Evolutionary conservation across 768 basidiomycete genomes (phyloP), one percentile per base, ranked within the genome.

Genomic region (Rubroboletus pulcherrimus): DNA sequence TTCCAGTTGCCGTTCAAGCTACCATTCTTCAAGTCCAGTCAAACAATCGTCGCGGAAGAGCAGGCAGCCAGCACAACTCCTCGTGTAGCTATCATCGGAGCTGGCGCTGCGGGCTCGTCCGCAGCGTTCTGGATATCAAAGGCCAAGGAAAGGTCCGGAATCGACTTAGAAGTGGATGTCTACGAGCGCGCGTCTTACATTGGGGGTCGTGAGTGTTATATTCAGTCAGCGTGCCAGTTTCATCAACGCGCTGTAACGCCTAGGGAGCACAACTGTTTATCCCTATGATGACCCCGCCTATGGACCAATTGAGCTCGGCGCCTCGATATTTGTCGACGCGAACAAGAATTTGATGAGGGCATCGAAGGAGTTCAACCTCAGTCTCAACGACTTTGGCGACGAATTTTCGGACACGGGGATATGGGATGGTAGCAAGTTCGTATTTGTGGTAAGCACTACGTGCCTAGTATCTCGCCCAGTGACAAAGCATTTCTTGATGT

Each of bases 71-170:
- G 41, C 58, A 56, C 50, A 53, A 49, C 76, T 0, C 81, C 85
- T 43, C 74, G 86, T 45, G 79, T 97, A 62, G 94, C 93, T 8
- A 85, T 97, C 65, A 82, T 97, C 51, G 94, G 94, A 17, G 93
- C 94, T 0, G 94, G 94, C 29, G 93, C 94, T 14, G 91, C 78
- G 10, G 94, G 94, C 9, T 83, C 82, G 15, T 88, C 91, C 26
- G 89, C 93, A 21, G 92, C 85, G 3, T 90, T 83, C 66, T 90
- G 93, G 86, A 85, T 95, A 51, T 80, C 82, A 19, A 88, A 87
- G 66, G 89, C 87, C 29, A 85, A 86, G 62, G 79, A 89, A 60
- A 77, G 88, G 26, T 85, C 79, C 54, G 84, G 81, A 3, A 60
- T 91, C 34, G 78, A 88, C 53, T 77, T 91, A 4, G 84, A 89